Conservation (phyloP, 345 rosid species). For the Angophora floribunda region DNA sequence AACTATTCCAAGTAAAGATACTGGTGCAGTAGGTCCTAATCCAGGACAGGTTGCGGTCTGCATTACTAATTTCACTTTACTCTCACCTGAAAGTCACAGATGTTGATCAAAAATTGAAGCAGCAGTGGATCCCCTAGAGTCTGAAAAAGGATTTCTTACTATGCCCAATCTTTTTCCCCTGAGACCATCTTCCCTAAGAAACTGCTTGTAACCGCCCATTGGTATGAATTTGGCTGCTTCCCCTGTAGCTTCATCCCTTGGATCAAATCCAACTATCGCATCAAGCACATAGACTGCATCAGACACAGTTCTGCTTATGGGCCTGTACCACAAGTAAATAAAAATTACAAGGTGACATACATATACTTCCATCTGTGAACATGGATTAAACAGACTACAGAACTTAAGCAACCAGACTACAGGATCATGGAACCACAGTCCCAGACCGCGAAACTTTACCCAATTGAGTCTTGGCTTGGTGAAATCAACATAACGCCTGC, state of each 20-base stretch:
- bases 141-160: slow-evolving; percentile 2
- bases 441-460: slow-evolving; percentile 1
- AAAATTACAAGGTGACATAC: not conserved
- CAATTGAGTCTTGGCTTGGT: slow-evolving; percentile 14
- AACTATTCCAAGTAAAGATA: not conserved
- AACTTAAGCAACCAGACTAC: not conserved
- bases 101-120: not conserved
- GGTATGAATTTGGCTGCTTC: slow-evolving; percentile 14
- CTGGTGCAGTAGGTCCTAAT: not conserved
- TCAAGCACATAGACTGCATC: slow-evolving; percentile 24
- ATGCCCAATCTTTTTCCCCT: slow-evolving; percentile 20
- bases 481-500: slow-evolving; percentile 40
- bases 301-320: slow-evolving; percentile 13
- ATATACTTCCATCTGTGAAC: not conserved
- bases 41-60: not conserved
- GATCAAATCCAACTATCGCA: slow-evolving; percentile 19
- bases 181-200: slow-evolving; percentile 7
- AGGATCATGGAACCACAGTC: not conserved
- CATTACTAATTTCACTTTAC: not conserved
- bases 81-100: not conserved
- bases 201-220: slow-evolving; percentile 23
- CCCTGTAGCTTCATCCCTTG: slow-evolving; percentile 8
- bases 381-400: not conserved
- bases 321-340: slow-evolving; percentile 3
- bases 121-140: not conserved